Percentiles rank a stretch among this genome's conserved stretches.
These are phyloP conservation scores for Neolentinus lepideus DNA, from an alignment of 1,284 basidiomycete genomes.

Conservation along the genomic window DNA sequence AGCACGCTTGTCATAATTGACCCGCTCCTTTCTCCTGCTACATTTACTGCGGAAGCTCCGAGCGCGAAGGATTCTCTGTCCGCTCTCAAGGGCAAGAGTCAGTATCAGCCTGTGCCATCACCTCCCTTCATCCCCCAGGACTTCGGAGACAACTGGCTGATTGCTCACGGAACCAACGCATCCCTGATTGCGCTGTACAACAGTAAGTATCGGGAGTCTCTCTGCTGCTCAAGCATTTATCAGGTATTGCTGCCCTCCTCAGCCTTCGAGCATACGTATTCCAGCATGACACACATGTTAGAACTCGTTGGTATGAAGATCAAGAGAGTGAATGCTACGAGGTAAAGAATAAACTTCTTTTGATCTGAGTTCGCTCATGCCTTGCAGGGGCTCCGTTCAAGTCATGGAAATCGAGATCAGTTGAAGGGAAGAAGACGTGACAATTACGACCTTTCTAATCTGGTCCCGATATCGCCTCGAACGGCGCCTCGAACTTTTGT, in stretches of 20 bases:
- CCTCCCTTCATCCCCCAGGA: not conserved
- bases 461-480: too few species aligned
- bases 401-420: not conserved
- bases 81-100: not conserved
- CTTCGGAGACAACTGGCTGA: not conserved
- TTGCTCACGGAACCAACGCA: not conserved
- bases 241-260: not conserved
- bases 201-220: not conserved
- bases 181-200: not conserved
- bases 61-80: not conserved
- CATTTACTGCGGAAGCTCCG: not conserved
- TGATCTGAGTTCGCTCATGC: too few species aligned
- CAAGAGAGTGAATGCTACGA: not conserved
- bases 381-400: not conserved
- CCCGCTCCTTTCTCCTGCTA: not conserved
- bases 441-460: too few species aligned
- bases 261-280: not conserved
- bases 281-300: not conserved
- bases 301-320: not conserved
- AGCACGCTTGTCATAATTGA: not conserved
- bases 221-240: not conserved
- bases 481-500: too few species aligned
- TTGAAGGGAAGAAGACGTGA: not conserved
- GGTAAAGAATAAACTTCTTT: not conserved
- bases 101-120: not conserved